Percentiles rank a stretch among this genome's conserved stretches.
phyloP scores from a whole-genome alignment of 2,329 filamentous ascomycete genomes.

The Penicillium brasilianum region DNA sequence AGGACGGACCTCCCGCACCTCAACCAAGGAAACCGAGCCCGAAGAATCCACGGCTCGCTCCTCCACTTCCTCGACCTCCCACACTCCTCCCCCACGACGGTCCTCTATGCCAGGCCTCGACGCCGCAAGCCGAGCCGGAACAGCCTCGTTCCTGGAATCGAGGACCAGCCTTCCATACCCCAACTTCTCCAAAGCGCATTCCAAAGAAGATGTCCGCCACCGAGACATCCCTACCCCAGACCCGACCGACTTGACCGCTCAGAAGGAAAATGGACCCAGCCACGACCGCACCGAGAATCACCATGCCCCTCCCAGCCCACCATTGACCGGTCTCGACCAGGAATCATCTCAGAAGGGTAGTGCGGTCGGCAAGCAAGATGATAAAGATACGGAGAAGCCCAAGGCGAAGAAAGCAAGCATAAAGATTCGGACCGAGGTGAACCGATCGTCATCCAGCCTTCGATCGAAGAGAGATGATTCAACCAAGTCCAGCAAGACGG shows the following conservation, averaged over 20 bases:
- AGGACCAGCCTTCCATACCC: constrained; percentile 72
- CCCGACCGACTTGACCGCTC: constrained; percentile 68
- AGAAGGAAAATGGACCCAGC: constrained; percentile 40
- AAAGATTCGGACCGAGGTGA: constrained; percentile 44
- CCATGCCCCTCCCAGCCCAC: constrained; percentile 54
- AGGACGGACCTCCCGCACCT: constrained; percentile 37
- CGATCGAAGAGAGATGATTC: constrained; percentile 46
- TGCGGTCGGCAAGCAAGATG: constrained; percentile 36
- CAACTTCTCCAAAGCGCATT: constrained; percentile 85
- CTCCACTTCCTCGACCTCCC: constrained; percentile 36
- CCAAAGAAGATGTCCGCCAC: constrained; percentile 76
- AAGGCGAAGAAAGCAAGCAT: constrained; percentile 44
- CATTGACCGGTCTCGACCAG: constrained; percentile 52
- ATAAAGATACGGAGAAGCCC: constrained; percentile 41
- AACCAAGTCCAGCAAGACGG: constrained; percentile 43
- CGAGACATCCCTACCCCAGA: constrained; percentile 67
- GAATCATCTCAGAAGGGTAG: constrained; percentile 44
- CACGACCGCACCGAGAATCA: constrained; percentile 36
- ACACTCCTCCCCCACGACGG: constrained; percentile 33
- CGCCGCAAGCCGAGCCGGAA: constrained; percentile 37
- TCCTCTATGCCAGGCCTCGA: constrained; percentile 62
- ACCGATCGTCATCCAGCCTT: constrained; percentile 49
- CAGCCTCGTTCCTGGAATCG: constrained; percentile 50
- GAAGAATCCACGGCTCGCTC: constrained; percentile 37
- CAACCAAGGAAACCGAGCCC: constrained; percentile 43